Evolutionary conservation across 768 basidiomycete genomes (phyloP), one percentile per base, ranked within the genome.

Genomic region (Auricularia cornea): DNA sequence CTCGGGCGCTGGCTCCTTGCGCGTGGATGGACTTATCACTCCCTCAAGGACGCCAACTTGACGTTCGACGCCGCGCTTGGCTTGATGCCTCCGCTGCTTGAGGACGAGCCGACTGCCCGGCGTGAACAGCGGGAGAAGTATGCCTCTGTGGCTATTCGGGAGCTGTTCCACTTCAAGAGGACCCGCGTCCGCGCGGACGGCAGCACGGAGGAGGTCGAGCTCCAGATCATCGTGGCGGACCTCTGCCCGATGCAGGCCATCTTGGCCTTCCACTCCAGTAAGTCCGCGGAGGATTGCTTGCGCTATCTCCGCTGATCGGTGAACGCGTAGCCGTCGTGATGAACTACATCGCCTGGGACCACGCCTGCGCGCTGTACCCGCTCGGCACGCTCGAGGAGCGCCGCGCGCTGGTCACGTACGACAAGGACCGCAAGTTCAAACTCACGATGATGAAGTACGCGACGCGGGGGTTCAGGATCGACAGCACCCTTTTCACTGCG

Each of bases 291-390:
- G n/a, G n/a, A 20, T 12, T 23, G 30, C 35, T 11, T 18, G 3
- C 44, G 48, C 23, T 31, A 20, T 16, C 29, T 3, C 31, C 28
- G 41, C 29, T 16, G 12, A 31, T 41, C 8, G 23, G 10, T 5
- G 31, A 60, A 30, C 14, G 16, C 60, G 20, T 52, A 80, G 79
- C 79, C 3, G 72, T 72, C 56, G 79, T 79, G 1, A 77, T 80
- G 74, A 82, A 82, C 62, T 62, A 80, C 0, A 79, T 82, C 63
- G 71, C 76, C 0, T 74, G 74, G 66, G 69, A 77, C 5, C 68
- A 68, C 0, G 81, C 79, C 0, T 80, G 78, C 61, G 72, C 74
- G 1, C 65, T 80, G 3, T 81, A 76, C 65, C 81, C 81, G 1
- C 28, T 63, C 1, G 76, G 74, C 0, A 82, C 80, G 0, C 77